Base-by-base conservation (phyloP, 2,329 filamentous ascomycete genomes). In the Fusarium sp. region DNA sequence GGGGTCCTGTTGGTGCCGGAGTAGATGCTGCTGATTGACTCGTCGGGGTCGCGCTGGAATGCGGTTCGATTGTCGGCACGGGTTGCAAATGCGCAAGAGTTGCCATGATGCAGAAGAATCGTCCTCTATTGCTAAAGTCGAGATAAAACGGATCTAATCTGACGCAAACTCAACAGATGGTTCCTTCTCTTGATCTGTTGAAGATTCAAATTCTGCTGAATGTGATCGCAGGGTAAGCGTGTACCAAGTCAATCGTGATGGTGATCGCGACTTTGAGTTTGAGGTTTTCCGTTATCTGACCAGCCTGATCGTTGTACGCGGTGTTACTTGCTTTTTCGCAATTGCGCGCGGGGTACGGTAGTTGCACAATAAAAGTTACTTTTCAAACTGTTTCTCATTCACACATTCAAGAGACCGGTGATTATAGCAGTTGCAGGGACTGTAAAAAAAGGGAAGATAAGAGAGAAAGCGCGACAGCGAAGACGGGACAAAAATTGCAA, bases 321-420 rank as follows among this genome's bases (percentile, higher is more conserved):
- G 8, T 20, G 25, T 18, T n/a, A 4, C 44, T 30, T n/a, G 34
- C 18, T n/a, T 37, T n/a, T 37, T 37, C 10, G 11, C 6, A 3
- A 6, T 2, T 3, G 18, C 6, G 18, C 7, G 47, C 30, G 11
- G 29, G 20, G 16, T 12, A 34, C 5, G 20, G 20, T 22, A 37
- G n/a, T 40, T 48, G 7, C 18, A 16, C 29, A 37, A 10, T 32
- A 25, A 12, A 14, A 22, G 1, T 32, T 14, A 4, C 8, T 9
- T 16, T 12, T 3, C 1, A 6, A 8, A 22, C 14, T 48, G 5
- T n/a, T n/a, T 37, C 16, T 3, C 6, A 1, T 11, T 37, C 2
- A 6, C 4, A 4, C 8, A 18, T 18, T 10, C 2, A 37, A 37
- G 2, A 18, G 1, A 37, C 7, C 0, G 2, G 32, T 18, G 9